phyloP scores from a whole-genome alignment of 257 asterid genomes.

The Handroanthus guayacan region DNA sequence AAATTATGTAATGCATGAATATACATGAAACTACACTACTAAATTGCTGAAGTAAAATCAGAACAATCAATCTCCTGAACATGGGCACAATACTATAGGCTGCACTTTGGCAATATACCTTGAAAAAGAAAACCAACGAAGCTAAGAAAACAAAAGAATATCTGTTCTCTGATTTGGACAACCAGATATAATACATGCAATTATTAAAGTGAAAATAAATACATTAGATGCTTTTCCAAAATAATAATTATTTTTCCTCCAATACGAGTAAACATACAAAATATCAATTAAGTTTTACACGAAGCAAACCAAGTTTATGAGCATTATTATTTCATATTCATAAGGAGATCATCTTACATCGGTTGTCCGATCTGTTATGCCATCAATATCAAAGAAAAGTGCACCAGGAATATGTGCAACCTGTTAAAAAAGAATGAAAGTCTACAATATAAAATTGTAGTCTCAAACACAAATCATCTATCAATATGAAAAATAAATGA shows the following conservation, averaged over 20 bases:
- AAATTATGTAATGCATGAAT: not conserved
- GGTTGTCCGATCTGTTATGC: conserved; percentile 75
- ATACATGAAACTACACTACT: conserved; percentile 4
- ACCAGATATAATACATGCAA: not conserved
- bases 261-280: not conserved
- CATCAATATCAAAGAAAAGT: conserved; percentile 92
- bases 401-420: conserved; percentile 99
- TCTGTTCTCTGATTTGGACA: not conserved
- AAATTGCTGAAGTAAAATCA: not conserved
- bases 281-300: not conserved
- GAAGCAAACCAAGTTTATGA: conserved; percentile 2
- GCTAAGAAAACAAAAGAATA: not conserved
- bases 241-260: not conserved
- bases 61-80: not conserved
- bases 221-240: not conserved
- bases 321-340: conserved; percentile 23
- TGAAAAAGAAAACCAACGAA: not conserved
- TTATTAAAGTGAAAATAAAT: not conserved
- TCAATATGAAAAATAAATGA: conserved; percentile 54
- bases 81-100: not conserved
- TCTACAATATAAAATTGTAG: conserved; percentile 7
- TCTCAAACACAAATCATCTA: conserved; percentile 36
- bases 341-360: conserved; percentile 59
- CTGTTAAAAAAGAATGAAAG: conserved; percentile 45
- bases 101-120: not conserved